Conservation (phyloP, 805 yeast species). For the Starmerella etchellsii region DNA sequence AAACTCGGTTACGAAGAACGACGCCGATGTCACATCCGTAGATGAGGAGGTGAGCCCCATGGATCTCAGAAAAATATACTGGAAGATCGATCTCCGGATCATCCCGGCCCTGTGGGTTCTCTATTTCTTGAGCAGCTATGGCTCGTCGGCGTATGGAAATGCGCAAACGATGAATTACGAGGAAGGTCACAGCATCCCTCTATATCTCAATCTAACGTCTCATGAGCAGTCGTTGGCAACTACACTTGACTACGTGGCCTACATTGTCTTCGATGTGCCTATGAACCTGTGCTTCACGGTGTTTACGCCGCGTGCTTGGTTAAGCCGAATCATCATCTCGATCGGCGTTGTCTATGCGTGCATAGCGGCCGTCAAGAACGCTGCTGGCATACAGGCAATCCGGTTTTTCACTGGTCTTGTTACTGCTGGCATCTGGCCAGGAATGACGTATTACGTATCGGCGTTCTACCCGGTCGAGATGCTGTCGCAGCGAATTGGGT, state of each 20-base stretch:
- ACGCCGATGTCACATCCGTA: neutral
- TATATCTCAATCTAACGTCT: conserved; percentile 37
- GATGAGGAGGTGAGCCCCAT: neutral
- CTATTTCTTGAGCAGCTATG: conserved; percentile 69
- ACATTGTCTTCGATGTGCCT: conserved; percentile 73
- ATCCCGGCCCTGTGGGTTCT: conserved; percentile 74
- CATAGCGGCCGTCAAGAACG: conserved; percentile 45
- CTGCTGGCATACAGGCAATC: conserved; percentile 53
- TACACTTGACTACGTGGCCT: conserved; percentile 72
- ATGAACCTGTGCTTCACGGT: conserved; percentile 78
- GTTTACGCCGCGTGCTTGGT: conserved; percentile 75
- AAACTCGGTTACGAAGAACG: neutral
- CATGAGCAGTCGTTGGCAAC: conserved; percentile 60
- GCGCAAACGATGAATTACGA: conserved; percentile 65
- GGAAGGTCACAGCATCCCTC: conserved; percentile 47
- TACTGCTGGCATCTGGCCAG: conserved; percentile 87
- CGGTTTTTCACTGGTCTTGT: conserved; percentile 63
- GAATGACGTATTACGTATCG: conserved; percentile 69
- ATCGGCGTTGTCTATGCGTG: conserved; percentile 72
- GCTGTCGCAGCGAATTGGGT: conserved; percentile 68
- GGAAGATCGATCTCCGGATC: conserved; percentile 54
- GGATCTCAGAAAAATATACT: conserved; percentile 26
- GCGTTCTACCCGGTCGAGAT: conserved; percentile 76
- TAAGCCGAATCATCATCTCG: conserved; percentile 59
- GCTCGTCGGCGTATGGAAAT: conserved; percentile 62